Conservation (phyloP, 2,329 filamentous ascomycete species). For the Fonsecaea multimorphosa region DNA sequence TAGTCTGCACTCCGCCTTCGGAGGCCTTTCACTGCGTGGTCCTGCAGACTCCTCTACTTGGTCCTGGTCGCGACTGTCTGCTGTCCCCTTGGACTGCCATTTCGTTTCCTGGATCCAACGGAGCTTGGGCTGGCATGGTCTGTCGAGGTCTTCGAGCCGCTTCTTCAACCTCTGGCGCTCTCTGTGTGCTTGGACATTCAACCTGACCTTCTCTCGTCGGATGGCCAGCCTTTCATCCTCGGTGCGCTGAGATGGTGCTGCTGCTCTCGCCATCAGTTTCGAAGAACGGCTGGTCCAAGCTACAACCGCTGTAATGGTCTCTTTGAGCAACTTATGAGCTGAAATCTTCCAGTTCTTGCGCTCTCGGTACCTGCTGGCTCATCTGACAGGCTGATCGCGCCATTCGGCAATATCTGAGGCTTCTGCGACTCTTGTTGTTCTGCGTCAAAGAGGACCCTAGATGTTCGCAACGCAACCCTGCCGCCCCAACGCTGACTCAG, state of each 20-base stretch:
- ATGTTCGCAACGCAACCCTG: too few species aligned
- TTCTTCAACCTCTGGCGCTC: constrained; percentile 18
- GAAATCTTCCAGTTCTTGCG: not conserved
- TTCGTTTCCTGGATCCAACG: constrained; percentile 13
- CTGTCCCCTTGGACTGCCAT: not conserved
- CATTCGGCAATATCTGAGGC: not conserved
- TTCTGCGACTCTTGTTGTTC: not conserved
- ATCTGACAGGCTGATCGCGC: not conserved
- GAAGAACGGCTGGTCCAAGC: not conserved
- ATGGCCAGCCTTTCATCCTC: constrained; percentile 8
- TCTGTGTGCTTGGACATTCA: constrained; percentile 17
- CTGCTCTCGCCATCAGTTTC: constrained; percentile 1
- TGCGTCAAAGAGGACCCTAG: not conserved
- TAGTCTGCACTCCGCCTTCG: not conserved
- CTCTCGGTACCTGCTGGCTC: not conserved
- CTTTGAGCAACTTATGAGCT: not conserved
- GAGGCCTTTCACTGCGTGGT: not conserved
- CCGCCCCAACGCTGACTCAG: too few species aligned
- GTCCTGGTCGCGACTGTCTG: not conserved
- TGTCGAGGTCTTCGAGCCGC: constrained; percentile 6
- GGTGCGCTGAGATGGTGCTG: not conserved
- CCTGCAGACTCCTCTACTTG: not conserved
- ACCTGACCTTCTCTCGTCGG: constrained; percentile 15
- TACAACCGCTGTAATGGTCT: not conserved
- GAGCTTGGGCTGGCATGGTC: constrained; percentile 1